These are phyloP conservation scores for Phytophthora hibernalis DNA, from an alignment of 352 stramenopile species.

Conservation along the genomic window DNA sequence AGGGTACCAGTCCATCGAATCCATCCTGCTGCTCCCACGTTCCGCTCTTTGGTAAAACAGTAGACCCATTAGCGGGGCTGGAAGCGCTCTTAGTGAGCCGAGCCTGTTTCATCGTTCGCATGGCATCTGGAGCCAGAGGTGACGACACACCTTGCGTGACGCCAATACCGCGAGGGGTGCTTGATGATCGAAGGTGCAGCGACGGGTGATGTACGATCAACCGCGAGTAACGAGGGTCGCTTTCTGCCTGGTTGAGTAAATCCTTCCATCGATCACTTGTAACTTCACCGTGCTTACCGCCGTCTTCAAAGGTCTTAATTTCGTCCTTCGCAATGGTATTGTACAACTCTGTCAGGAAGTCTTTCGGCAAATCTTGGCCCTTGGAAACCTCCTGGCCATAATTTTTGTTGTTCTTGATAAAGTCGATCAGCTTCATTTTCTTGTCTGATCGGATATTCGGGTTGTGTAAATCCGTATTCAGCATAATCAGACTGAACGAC, in stretches of 20 bases:
- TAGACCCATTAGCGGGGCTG: slow-evolving; percentile 20
- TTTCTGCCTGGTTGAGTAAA: slow-evolving; percentile 76
- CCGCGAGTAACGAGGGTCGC: slow-evolving; percentile 58
- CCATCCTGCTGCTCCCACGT: slow-evolving; percentile 15
- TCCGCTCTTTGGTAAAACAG: slow-evolving; percentile 15
- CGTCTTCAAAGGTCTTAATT: slow-evolving; percentile 87
- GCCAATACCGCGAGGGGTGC: slow-evolving; percentile 27
- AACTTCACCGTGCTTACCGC: slow-evolving; percentile 77
- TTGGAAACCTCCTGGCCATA: slow-evolving; percentile 89
- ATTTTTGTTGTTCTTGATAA: slow-evolving; percentile 92
- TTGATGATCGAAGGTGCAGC: slow-evolving; percentile 34
- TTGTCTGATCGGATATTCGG: slow-evolving; percentile 84
- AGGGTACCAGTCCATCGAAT: slow-evolving; percentile 19
- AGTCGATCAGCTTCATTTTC: slow-evolving; percentile 89
- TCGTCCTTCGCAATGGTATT: slow-evolving; percentile 74
- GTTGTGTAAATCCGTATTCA: slow-evolving; percentile 91
- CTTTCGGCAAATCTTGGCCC: slow-evolving; percentile 67
- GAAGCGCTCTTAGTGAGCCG: slow-evolving; percentile 31
- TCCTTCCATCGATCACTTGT: slow-evolving; percentile 85
- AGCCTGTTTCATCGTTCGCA: slow-evolving; percentile 37
- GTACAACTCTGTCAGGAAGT: slow-evolving; percentile 83
- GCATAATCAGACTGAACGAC: slow-evolving; percentile 91
- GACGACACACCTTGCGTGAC: slow-evolving; percentile 7
- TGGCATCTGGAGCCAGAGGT: slow-evolving; percentile 30
- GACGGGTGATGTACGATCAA: slow-evolving; percentile 67